A percentile compares a stretch with the other conserved stretches of the same genome.
Evolutionary conservation across 768 basidiomycete species (phyloP).

Genomic region (Cytidiella melzeri): DNA sequence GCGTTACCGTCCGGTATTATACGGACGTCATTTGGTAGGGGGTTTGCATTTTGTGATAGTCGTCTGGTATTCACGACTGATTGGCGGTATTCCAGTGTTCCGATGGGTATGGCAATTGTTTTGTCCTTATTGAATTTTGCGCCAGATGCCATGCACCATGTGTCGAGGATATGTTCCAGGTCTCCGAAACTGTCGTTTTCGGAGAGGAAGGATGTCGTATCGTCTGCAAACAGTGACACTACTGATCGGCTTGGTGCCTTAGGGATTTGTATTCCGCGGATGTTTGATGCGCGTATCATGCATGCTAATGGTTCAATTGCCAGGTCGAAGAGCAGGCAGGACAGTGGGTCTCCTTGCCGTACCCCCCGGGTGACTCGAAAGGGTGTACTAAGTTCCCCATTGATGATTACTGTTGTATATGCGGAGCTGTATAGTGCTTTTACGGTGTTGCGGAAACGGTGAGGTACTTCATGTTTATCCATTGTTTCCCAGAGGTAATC

Average conservation of each 20-base stretch:
- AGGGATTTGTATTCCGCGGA: slow-evolving; percentile 7
- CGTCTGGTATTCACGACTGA: not conserved
- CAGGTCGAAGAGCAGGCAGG: slow-evolving; percentile 16
- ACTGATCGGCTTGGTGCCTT: slow-evolving; percentile 22
- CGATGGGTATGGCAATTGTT: not conserved
- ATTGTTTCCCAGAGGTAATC: no score
- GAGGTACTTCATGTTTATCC: no score
- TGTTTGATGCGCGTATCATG: slow-evolving; percentile 7
- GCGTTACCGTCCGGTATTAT: slow-evolving; percentile 2
- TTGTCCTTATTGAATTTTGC: slow-evolving; percentile 5
- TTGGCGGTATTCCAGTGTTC: not conserved
- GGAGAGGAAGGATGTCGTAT: slow-evolving; percentile 29
- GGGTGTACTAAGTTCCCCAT: not conserved
- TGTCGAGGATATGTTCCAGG: not conserved
- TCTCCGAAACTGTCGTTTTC: not conserved
- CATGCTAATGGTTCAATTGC: slow-evolving; percentile 17
- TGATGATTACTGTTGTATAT: slow-evolving; percentile 17
- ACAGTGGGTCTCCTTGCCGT: slow-evolving; percentile 18
- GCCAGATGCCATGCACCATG: slow-evolving; percentile 3
- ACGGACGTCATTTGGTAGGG: not conserved
- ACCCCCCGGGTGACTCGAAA: slow-evolving; percentile 13
- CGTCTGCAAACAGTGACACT: slow-evolving; percentile 34
- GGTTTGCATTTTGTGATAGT: not conserved
- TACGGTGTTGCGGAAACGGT: no score
- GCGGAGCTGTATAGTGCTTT: no score